Base-by-base conservation (phyloP, 1,139 yeast species). In the Debaryomyces coudertii region DNA sequence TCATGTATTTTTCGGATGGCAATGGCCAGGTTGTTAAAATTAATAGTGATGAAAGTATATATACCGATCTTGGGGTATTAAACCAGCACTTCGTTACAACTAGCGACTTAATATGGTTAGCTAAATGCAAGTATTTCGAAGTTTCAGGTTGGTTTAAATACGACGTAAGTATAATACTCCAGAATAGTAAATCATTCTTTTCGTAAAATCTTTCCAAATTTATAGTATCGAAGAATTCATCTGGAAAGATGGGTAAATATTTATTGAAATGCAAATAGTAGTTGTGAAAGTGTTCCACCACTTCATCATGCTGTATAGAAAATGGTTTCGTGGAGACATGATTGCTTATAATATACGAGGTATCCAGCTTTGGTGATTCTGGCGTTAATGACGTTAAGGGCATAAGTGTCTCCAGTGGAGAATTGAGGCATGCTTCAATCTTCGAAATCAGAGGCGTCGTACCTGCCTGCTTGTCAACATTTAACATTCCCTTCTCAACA, bases 1-100 rank as follows among this genome's bases (percentile, higher is more conserved):
- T 68, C 44, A 64, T 63, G 31, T 57, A 49, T 15, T 58, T 52
- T 24, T 61, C 60, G 20, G 59, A 51, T 5, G 78, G 79, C 31
- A 74, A 61, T n/a, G 79, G 76, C 80, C 80, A 75, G 2, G 79
- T 73, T 7, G 79, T 74, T 45, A 75, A 64, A 23, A 75, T 65
- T 37, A 74, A 60, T 40, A 75, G 63, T 2, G 79, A 65, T 6
- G 71, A 63, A 25, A 75, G 57, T 7, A 73, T 68, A 50, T 71
- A 73, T 14, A 74, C 68, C 20, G 76, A 71, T 51, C 79, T 63
- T 8, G 80, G 80, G 20, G 79, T 75, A 40, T 67, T 63, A 45
- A 70, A 60, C 80, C 79, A 75, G 56, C 79, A 73, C 46, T 64
- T 68, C 41, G 65, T 66, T 37, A 73, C 79, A 35, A 74, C 77